Percentiles rank a stretch among this genome's conserved stretches.
These are phyloP conservation scores for Boletus subparvulus DNA, from an alignment of 768 basidiomycete genomes.

Conservation along the genomic window DNA sequence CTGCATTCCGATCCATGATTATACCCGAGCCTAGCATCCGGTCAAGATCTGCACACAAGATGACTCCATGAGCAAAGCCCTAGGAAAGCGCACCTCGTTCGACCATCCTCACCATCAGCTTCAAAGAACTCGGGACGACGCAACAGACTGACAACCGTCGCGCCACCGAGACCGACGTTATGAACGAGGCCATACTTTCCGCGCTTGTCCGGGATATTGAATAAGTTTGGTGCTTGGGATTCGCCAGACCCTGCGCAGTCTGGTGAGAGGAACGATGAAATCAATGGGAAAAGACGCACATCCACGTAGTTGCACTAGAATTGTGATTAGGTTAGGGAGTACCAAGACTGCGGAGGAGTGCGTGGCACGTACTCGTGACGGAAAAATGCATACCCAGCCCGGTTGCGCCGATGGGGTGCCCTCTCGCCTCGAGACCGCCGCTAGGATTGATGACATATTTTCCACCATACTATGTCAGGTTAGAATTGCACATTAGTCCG, in stretches of 20 bases:
- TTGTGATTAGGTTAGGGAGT: neutral
- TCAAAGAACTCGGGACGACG: conserved; percentile 75
- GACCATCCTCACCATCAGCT: conserved; percentile 45
- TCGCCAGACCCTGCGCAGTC: conserved; percentile 62
- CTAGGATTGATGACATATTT: conserved; percentile 82
- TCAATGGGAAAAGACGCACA: conserved; percentile 38
- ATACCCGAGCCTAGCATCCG: conserved; percentile 61
- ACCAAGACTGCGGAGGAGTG: neutral
- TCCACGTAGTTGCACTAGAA: conserved; percentile 67
- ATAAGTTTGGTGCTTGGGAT: conserved; percentile 72
- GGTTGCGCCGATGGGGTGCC: conserved; percentile 78
- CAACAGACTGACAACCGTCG: conserved; percentile 71
- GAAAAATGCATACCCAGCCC: conserved; percentile 83
- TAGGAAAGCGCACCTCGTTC: conserved; percentile 45
- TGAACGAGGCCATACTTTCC: conserved; percentile 80
- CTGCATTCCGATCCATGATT: conserved; percentile 71
- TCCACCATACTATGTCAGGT: conserved; percentile 60
- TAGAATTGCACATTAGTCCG: neutral
- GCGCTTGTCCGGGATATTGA: conserved; percentile 56
- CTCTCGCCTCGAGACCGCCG: conserved; percentile 83
- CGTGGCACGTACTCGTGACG: conserved; percentile 58
- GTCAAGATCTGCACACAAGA: neutral
- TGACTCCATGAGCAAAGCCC: too few species aligned
- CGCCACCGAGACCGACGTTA: conserved; percentile 78
- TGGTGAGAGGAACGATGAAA: neutral